These are phyloP conservation scores for Xylaria nigripes DNA, from an alignment of 495 filamentous ascomycete genomes.

Conservation along the genomic window DNA sequence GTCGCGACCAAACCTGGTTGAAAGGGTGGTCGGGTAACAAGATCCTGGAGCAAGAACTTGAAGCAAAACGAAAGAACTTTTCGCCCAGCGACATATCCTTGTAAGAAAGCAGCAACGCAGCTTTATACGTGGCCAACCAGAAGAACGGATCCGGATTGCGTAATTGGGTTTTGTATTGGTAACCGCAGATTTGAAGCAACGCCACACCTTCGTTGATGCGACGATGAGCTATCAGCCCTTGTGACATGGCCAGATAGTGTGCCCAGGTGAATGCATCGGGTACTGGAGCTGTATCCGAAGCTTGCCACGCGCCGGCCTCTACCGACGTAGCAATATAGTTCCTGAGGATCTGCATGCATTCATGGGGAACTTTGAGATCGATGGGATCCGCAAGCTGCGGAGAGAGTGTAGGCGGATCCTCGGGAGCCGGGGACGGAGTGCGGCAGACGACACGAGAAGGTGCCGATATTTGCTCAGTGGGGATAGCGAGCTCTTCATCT, in stretches of 20 bases:
- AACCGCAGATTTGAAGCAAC: slow-evolving; percentile 5
- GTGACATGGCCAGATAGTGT: slow-evolving; percentile 21
- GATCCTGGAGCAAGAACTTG: slow-evolving; percentile 14
- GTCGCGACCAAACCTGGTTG: slow-evolving; percentile 22
- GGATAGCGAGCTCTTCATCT: slow-evolving; percentile 11
- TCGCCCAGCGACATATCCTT: slow-evolving; percentile 12
- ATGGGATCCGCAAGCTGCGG: slow-evolving; percentile 20
- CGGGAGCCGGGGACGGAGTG: slow-evolving; percentile 25
- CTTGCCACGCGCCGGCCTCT: slow-evolving; percentile 23
- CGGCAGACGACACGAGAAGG: slow-evolving; percentile 24
- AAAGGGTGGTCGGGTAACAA: slow-evolving; percentile 20
- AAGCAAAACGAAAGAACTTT: slow-evolving; percentile 16
- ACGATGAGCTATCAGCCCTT: slow-evolving; percentile 19
- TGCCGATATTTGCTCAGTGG: not conserved
- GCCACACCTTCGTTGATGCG: slow-evolving; percentile 2
- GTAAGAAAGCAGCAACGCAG: slow-evolving; percentile 17
- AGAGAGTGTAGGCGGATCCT: slow-evolving; percentile 20
- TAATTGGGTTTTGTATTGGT: slow-evolving; percentile 7
- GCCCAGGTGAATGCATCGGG: slow-evolving; percentile 24
- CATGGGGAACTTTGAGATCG: slow-evolving; percentile 22
- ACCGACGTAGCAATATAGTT: slow-evolving; percentile 27
- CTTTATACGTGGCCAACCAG: slow-evolving; percentile 14
- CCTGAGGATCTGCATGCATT: slow-evolving; percentile 27
- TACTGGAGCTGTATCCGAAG: slow-evolving; percentile 13
- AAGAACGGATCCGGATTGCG: slow-evolving; percentile 10